phyloP scores from a whole-genome alignment of 2,329 filamentous ascomycete genomes.

The Chaetomium strumarium region DNA sequence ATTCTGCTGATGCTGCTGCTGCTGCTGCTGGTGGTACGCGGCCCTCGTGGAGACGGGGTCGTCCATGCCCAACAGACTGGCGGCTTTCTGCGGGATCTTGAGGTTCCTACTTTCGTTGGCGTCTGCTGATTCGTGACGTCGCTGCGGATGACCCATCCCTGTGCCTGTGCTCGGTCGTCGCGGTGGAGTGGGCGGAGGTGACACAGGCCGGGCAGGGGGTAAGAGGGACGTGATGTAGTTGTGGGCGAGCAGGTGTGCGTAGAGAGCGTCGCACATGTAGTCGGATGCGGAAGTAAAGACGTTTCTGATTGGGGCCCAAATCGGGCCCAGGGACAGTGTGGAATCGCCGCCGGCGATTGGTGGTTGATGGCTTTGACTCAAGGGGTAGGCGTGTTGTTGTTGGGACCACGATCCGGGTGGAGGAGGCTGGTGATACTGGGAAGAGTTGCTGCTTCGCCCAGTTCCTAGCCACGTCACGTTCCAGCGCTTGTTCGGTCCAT shows the following conservation, averaged over 20 bases:
- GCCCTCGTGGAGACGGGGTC: conserved; percentile 18
- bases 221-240: conserved; percentile 46
- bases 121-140: conserved; percentile 10
- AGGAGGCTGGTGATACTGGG: conserved; percentile 35
- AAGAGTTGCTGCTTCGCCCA: conserved; percentile 6
- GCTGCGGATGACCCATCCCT: too few relatives aligned
- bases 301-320: conserved; percentile 35
- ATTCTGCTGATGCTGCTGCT: conserved; percentile 8
- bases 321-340: background rate
- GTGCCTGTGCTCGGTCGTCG: conserved; percentile 23
- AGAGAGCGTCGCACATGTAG: conserved; percentile 52
- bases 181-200: conserved; percentile 22
- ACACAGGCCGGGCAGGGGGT: conserved; percentile 17
- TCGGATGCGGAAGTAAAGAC: conserved; percentile 49
- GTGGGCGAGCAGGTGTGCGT: conserved; percentile 53
- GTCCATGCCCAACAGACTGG: conserved; percentile 43
- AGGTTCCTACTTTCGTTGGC: conserved; percentile 26
- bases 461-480: conserved; percentile 13
- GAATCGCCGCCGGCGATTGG: background rate
- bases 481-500: conserved; percentile 17
- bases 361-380: background rate
- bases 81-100: conserved; percentile 46
- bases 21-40: conserved; percentile 13
- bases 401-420: background rate
- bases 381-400: background rate